Conservation (phyloP, 2,329 filamentous ascomycete species). For the Hypoxylon sp. region DNA sequence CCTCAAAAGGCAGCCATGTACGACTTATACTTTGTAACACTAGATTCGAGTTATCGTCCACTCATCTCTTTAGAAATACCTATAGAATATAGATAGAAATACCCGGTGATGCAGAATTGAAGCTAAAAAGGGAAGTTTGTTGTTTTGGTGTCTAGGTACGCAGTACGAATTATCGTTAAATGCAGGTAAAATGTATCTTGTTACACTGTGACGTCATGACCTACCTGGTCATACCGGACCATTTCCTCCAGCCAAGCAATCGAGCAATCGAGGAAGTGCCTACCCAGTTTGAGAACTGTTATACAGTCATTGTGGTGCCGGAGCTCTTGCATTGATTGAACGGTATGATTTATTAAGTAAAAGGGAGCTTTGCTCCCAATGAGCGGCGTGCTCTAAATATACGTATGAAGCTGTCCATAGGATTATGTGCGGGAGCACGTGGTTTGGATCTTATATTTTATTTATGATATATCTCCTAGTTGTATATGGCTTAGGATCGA, state of each 20-base stretch:
- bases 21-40: not conserved
- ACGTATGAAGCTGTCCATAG: too few relatives aligned
- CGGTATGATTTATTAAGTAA: too few relatives aligned
- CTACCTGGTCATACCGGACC: constrained; percentile 23
- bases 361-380: too few relatives aligned
- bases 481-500: too few relatives aligned
- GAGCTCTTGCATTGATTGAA: too few relatives aligned
- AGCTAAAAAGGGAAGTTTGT: not conserved
- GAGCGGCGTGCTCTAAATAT: too few relatives aligned
- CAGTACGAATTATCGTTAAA: not conserved
- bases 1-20: not conserved
- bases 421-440: too few relatives aligned
- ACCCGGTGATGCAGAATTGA: not conserved
- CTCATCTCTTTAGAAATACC: not conserved
- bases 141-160: not conserved
- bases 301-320: too few relatives aligned
- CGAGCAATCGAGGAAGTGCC: not conserved
- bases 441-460: too few relatives aligned
- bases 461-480: too few relatives aligned
- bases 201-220: constrained; percentile 36
- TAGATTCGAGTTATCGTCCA: not conserved
- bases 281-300: constrained; percentile 1
- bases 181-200: constrained; percentile 11
- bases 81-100: not conserved
- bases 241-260: constrained; percentile 31